These are phyloP conservation scores for Apiospora phragmitis DNA, from an alignment of 2,329 filamentous ascomycete species.

Conservation along the genomic window DNA sequence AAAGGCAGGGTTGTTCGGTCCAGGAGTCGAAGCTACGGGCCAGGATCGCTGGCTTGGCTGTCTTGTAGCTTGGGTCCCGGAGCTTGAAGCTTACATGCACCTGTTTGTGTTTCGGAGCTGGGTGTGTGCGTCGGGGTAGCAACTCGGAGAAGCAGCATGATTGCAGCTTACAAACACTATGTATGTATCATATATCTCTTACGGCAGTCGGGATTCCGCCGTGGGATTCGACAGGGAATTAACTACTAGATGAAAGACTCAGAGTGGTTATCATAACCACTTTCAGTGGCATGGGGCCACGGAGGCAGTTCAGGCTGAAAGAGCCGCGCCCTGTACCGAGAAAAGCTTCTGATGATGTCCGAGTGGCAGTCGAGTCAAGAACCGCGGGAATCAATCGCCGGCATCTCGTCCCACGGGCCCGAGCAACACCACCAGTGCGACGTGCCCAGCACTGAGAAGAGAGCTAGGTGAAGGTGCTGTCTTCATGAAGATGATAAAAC, in stretches of 20 bases:
- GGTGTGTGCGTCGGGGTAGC: background rate
- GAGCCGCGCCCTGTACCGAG: background rate
- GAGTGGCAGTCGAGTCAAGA: constrained; percentile 2
- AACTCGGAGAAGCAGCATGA: background rate
- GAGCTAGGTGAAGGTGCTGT: background rate
- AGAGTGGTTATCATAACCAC: background rate
- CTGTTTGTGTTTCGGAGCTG: background rate
- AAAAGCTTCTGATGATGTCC: background rate
- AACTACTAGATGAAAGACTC: background rate
- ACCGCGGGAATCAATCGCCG: background rate
- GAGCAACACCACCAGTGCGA: background rate
- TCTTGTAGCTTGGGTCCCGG: background rate
- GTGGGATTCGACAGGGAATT: background rate
- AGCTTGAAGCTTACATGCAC: background rate
- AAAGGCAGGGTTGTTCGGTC: constrained; percentile 2
- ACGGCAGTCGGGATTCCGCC: background rate
- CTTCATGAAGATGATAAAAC: background rate
- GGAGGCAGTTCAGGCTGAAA: background rate
- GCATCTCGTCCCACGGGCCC: background rate
- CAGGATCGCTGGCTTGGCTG: constrained; percentile 1
- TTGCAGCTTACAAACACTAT: background rate
- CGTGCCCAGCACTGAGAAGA: background rate
- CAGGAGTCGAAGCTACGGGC: background rate
- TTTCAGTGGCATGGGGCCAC: background rate
- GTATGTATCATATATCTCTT: background rate